phyloP scores from a whole-genome alignment of 441 rosid genomes.

The Macaranga tanarius region DNA sequence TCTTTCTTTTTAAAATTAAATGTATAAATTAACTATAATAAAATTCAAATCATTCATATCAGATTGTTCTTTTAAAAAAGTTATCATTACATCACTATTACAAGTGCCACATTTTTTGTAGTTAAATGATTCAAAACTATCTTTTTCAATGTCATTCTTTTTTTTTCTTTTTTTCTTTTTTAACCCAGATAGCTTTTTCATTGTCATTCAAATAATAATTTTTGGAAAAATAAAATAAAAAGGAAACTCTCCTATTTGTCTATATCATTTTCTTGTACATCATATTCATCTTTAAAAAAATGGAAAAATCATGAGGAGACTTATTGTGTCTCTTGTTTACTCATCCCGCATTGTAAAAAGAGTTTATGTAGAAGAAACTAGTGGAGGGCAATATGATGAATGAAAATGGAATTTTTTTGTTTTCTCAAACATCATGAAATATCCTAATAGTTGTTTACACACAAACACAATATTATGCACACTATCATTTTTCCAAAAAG shows the following conservation, averaged over 20 bases:
- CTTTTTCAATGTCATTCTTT: too few species aligned
- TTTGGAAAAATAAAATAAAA: background rate
- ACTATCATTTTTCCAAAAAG: background rate
- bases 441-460: background rate
- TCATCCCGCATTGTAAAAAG: too few species aligned
- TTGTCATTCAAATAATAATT: background rate
- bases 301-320: background rate
- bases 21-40: too few species aligned
- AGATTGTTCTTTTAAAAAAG: too few species aligned
- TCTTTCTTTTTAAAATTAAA: too few species aligned
- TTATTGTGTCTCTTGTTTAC: background rate
- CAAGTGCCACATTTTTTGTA: too few species aligned
- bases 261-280: background rate
- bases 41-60: too few species aligned
- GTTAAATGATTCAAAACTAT: too few species aligned
- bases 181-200: background rate
- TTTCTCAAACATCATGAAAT: background rate
- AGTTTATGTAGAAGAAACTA: background rate
- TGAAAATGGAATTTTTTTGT: background rate
- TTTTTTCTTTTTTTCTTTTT: background rate
- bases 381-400: constrained; percentile 25
- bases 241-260: background rate
- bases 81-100: too few species aligned
- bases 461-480: background rate
- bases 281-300: background rate